phyloP scores from a whole-genome alignment of 1,139 yeast genomes.

The Schwanniomyces etchellsii region DNA sequence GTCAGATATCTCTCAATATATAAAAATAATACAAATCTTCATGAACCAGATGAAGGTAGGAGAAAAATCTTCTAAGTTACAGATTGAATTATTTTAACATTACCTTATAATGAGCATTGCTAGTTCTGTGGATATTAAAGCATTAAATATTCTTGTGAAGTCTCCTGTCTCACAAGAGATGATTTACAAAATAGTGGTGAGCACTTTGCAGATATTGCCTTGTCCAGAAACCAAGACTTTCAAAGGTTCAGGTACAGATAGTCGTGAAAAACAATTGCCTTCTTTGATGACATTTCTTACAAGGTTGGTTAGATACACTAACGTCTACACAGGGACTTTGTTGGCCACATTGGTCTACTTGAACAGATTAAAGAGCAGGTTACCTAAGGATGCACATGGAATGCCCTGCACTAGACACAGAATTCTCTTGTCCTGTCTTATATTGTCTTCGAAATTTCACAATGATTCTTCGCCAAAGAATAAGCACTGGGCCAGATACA shows the following conservation, averaged over 20 bases:
- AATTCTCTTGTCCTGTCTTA: constrained; percentile 66
- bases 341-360: constrained; percentile 68
- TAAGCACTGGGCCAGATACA: constrained; percentile 71
- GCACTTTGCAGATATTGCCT: constrained; percentile 58
- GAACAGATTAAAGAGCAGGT: constrained; percentile 50
- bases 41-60: too few species aligned
- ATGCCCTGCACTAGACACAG: constrained; percentile 75
- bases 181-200: constrained; percentile 59
- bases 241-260: constrained; percentile 9
- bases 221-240: constrained; percentile 38
- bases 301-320: constrained; percentile 63
- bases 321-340: constrained; percentile 72
- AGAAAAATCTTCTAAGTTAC: too few species aligned
- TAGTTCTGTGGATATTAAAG: constrained; percentile 38
- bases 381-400: constrained; percentile 71
- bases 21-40: too few species aligned
- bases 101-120: not conserved
- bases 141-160: constrained; percentile 48
- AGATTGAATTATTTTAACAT: too few species aligned
- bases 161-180: constrained; percentile 61
- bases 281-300: constrained; percentile 72
- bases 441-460: constrained; percentile 66
- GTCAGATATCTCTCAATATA: too few species aligned
- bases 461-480: constrained; percentile 76
- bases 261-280: constrained; percentile 45